Evolutionary conservation across 805 yeast species (phyloP).

Genomic region (Aciculoconidium aculeatum): DNA sequence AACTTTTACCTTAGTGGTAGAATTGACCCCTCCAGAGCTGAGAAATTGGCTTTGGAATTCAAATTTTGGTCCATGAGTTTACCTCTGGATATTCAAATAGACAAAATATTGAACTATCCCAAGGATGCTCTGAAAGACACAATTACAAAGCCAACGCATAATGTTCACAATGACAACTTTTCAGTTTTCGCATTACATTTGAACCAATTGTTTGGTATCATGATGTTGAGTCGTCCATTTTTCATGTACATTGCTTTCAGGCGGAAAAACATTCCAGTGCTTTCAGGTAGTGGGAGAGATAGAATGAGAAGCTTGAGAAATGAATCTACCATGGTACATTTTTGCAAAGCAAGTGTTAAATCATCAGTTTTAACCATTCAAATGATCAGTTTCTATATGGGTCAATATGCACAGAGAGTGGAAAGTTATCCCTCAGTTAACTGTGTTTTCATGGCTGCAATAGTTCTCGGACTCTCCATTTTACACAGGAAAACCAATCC

Average conservation of each 20-base stretch:
- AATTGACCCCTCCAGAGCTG: conserved; percentile 24
- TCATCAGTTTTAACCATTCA: conserved; percentile 30
- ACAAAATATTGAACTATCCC: conserved; percentile 13
- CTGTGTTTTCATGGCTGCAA: conserved; percentile 30
- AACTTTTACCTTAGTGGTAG: conserved; percentile 26
- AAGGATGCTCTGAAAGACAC: conserved; percentile 1
- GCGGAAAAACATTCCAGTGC: conserved; percentile 1
- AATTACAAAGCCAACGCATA: conserved; percentile 2
- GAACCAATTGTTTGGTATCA: conserved; percentile 29
- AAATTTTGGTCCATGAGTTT: conserved; percentile 29
- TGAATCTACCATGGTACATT: conserved; percentile 13
- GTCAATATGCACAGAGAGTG: conserved; percentile 25
- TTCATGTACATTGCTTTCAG: conserved; percentile 25
- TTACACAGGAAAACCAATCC: conserved; percentile 13
- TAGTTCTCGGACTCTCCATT: conserved; percentile 27
- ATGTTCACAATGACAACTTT: conserved; percentile 11
- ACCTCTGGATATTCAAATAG: conserved; percentile 23
- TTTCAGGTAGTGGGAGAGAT: conserved; percentile 8
- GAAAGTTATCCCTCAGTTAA: conserved; percentile 30
- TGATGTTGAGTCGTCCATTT: conserved; percentile 37
- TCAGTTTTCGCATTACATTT: conserved; percentile 28
- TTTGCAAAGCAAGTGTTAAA: conserved; percentile 32
- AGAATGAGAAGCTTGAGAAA: conserved; percentile 10
- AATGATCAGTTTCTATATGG: conserved; percentile 20
- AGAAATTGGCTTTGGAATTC: conserved; percentile 28